Base-by-base conservation (phyloP, 768 basidiomycete genomes). In the Panellus pusillus region DNA sequence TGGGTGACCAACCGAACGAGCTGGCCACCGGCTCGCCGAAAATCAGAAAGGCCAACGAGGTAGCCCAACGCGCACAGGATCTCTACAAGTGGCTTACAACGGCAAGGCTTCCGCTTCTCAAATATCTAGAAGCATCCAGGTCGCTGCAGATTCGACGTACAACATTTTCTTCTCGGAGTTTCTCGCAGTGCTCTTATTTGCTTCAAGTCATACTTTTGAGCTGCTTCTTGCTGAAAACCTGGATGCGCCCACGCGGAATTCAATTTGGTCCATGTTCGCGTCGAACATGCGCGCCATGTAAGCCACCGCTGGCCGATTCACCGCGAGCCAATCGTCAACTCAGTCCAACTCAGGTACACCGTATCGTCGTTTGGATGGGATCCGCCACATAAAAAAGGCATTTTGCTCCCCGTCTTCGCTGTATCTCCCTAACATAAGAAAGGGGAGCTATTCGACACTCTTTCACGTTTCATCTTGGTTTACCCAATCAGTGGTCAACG, bases 281-380 rank as follows among this genome's bases (percentile, higher is more conserved):
- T 61, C 66, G 13, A 89, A 89, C 66, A 89, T 90, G 87, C 67
- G 56, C 43, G 64, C 60, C 8, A 61, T 77, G 79, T 79, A 62
- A 36, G 76, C 67, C 4, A 28, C 47, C 43, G 24, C 32, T 8
- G 20, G 6, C 11, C 31, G 31, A 9, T 41, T 5, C 27, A 14
- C 36, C 32, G 19, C 5, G 38, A 24, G 24, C 24, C 24, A 24
- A 24, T 24, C 24, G 24, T 2, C 7, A 27, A 9, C 39, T 50
- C 20, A 9, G 36, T n/a, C 44, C 42, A 11, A 29, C 9, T 35
- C 38, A 53, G 29, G 18, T 86, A 82, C 60, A 65, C 63, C 12
- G 47, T 61, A 6, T 87, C 87, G 4, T 82, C 82, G 15, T 79
- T 87, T 64, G 86, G 86, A 41, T 91, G 86, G 84, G 66, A 86